Conservation (phyloP, 495 filamentous ascomycete genomes). For the Penicillium robsamsonii region DNA sequence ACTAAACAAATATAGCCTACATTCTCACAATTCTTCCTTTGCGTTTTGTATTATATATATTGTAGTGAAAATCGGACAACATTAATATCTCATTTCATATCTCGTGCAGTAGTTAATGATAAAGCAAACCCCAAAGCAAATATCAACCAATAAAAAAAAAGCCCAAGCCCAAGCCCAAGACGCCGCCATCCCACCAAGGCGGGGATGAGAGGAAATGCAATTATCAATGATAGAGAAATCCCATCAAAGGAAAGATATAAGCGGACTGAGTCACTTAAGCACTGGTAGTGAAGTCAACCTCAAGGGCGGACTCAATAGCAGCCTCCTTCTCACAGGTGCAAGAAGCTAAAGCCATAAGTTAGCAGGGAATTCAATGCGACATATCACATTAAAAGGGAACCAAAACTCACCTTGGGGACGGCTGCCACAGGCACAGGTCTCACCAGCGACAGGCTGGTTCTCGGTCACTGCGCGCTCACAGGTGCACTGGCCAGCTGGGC, state of each 20-base stretch:
- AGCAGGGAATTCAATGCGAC: conserved; percentile 1
- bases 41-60: background rate
- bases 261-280: conserved; percentile 14
- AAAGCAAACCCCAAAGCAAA: background rate
- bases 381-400: background rate
- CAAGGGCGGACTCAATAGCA: conserved; percentile 49
- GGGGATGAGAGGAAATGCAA: conserved; percentile 14
- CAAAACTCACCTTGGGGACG: conserved; percentile 62
- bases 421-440: conserved; percentile 74
- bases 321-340: conserved; percentile 81
- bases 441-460: conserved; percentile 59
- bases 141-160: background rate
- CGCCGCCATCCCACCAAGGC: conserved; percentile 10
- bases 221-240: conserved; percentile 4
- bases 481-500: conserved; percentile 77
- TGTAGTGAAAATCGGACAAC: background rate
- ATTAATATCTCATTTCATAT: conserved; percentile 5
- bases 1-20: background rate
- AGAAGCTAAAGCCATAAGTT: conserved; percentile 49
- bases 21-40: background rate
- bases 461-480: conserved; percentile 72
- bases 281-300: conserved; percentile 77
- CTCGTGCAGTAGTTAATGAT: background rate
- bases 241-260: conserved; percentile 2
- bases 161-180: conserved; percentile 11